Evolutionary conservation across 208 protist species (phyloP).

Genomic region (Leptomonas pyrrhocoris): DNA sequence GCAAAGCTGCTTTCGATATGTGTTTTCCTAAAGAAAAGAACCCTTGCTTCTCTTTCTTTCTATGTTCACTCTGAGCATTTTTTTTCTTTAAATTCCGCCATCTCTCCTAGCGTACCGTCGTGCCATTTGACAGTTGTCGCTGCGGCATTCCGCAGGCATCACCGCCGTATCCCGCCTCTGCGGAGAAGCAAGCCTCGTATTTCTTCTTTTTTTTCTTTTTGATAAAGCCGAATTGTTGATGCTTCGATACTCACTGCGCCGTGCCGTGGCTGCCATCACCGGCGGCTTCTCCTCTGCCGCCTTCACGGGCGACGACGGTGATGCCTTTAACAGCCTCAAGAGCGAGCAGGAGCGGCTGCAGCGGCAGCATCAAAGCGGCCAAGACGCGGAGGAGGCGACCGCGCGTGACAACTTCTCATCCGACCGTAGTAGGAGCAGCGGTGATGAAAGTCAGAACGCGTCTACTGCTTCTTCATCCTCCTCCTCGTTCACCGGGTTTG

Average conservation of each 20-base stretch:
- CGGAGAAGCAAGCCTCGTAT: background rate
- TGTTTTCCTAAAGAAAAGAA: background rate
- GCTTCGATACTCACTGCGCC: constrained; percentile 27
- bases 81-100: too few relatives aligned
- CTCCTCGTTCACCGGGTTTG: constrained; percentile 5
- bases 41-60: too few relatives aligned
- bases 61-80: too few relatives aligned
- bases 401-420: background rate
- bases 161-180: too few relatives aligned
- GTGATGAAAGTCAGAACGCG: background rate
- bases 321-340: constrained; percentile 29
- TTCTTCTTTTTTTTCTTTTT: constrained; percentile 18
- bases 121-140: too few relatives aligned
- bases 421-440: background rate
- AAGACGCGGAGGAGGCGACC: background rate
- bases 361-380: constrained; percentile 19
- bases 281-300: constrained; percentile 73
- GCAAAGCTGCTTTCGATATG: too few relatives aligned
- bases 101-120: too few relatives aligned
- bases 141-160: background rate
- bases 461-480: constrained; percentile 3
- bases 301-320: constrained; percentile 69
- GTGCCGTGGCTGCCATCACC: constrained; percentile 22
- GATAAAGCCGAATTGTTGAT: too few relatives aligned
- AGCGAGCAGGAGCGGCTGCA: constrained; percentile 35